Evolutionary conservation across 2,329 filamentous ascomycete genomes (phyloP).

Genomic region (Pseudogymnoascus sp.): DNA sequence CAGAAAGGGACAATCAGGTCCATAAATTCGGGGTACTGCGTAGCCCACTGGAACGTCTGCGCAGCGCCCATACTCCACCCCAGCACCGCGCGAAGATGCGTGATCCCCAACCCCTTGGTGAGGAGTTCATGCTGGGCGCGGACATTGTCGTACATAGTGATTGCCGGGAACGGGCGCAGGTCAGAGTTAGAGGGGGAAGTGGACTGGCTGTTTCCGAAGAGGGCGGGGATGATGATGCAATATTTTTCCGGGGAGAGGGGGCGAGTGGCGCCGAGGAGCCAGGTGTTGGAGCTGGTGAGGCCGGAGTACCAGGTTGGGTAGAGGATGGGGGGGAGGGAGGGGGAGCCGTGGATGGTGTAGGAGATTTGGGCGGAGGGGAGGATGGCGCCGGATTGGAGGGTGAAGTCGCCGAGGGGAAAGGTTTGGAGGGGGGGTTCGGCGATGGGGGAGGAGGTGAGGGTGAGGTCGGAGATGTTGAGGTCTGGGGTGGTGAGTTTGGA

Average conservation of each 20-base stretch:
- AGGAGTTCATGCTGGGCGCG: constrained; percentile 56
- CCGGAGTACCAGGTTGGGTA: constrained; percentile 74
- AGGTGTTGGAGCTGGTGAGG: constrained; percentile 60
- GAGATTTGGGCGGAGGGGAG: constrained; percentile 60
- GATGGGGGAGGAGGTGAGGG: background rate
- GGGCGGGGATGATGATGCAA: constrained; percentile 59
- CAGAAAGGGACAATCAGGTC: constrained; percentile 59
- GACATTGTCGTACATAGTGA: constrained; percentile 62
- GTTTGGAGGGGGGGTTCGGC: constrained; percentile 27
- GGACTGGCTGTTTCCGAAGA: constrained; percentile 63
- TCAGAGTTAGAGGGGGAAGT: constrained; percentile 56
- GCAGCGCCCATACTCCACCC: constrained; percentile 66
- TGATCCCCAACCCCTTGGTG: constrained; percentile 53
- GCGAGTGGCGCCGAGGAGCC: constrained; percentile 60
- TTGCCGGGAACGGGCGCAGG: constrained; percentile 49
- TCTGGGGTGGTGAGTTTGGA: background rate
- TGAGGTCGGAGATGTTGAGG: background rate
- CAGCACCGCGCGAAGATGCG: constrained; percentile 51
- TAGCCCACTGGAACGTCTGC: constrained; percentile 55
- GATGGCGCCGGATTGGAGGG: constrained; percentile 53
- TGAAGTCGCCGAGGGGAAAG: constrained; percentile 56
- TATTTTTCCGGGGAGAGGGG: constrained; percentile 55
- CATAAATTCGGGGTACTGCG: constrained; percentile 44
- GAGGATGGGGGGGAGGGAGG: constrained; percentile 55
- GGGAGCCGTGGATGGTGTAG: constrained; percentile 66